phyloP scores from a whole-genome alignment of 1,284 basidiomycete species.

The Anthracocystis setariae region DNA sequence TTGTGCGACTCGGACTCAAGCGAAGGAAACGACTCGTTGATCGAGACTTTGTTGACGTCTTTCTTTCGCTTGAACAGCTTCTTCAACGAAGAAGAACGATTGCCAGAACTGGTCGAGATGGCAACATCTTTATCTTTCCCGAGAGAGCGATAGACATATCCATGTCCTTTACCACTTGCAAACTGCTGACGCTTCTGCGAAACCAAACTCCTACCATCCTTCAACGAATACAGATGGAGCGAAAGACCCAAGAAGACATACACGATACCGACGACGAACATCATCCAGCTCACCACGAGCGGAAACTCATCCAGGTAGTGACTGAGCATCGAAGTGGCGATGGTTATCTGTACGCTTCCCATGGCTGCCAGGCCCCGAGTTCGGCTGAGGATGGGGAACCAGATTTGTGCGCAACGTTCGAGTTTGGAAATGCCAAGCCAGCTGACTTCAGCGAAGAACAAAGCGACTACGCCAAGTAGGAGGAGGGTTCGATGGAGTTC shows the following conservation, averaged over 20 bases:
- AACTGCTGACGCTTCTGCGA: conserved; percentile 14
- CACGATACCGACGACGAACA: conserved; percentile 42
- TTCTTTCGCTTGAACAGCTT: conserved; percentile 23
- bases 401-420: conserved; percentile 16
- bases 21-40: conserved; percentile 45
- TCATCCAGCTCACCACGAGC: conserved; percentile 50
- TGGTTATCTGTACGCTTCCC: conserved; percentile 44
- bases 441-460: conserved; percentile 44
- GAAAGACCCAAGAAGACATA: conserved; percentile 28
- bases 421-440: conserved; percentile 31
- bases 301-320: conserved; percentile 50
- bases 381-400: conserved; percentile 47
- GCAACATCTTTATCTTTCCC: conserved; percentile 10
- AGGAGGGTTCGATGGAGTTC: conserved; percentile 47
- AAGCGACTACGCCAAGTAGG: conserved; percentile 22
- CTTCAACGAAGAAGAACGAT: not conserved
- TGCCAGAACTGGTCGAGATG: conserved; percentile 5
- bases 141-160: conserved; percentile 7
- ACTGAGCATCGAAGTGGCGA: conserved; percentile 38
- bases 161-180: not conserved
- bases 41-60: conserved; percentile 15
- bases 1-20: conserved; percentile 41
- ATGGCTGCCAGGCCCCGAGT: conserved; percentile 38
- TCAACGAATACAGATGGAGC: conserved; percentile 17
- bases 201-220: conserved; percentile 28